A percentile compares a stretch with the other conserved stretches of the same genome.
Evolutionary conservation across 768 basidiomycete genomes (phyloP).

Genomic region (Suillus fuscotomentosus): DNA sequence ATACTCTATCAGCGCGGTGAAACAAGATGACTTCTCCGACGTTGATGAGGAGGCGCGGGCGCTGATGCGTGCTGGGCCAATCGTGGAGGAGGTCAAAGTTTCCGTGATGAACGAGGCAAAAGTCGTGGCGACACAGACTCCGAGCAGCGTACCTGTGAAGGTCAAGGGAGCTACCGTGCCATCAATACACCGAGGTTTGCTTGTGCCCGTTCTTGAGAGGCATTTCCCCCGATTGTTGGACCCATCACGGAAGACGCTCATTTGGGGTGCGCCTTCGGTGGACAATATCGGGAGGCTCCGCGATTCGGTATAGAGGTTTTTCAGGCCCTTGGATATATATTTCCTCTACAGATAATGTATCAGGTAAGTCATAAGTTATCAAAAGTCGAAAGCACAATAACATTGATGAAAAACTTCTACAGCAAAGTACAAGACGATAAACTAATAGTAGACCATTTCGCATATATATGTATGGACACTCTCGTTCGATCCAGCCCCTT

Average conservation of each 20-base stretch:
- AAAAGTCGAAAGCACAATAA: background rate
- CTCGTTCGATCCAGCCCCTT: slow-evolving; percentile 7
- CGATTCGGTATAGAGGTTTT: slow-evolving; percentile 15
- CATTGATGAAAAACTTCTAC: background rate
- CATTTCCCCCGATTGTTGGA: slow-evolving; percentile 55
- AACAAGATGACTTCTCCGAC: slow-evolving; percentile 90
- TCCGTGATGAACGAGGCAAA: slow-evolving; percentile 21
- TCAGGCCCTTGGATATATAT: background rate
- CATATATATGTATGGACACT: slow-evolving; percentile 1
- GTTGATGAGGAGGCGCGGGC: slow-evolving; percentile 75
- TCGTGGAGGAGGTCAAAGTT: slow-evolving; percentile 31
- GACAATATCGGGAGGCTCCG: slow-evolving; percentile 55
- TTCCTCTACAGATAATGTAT: background rate
- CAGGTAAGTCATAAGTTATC: background rate
- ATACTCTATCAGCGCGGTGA: slow-evolving; percentile 93
- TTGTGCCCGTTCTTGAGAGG: slow-evolving; percentile 41
- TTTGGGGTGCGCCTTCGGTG: slow-evolving; percentile 73
- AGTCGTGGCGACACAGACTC: slow-evolving; percentile 9
- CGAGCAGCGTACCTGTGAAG: background rate
- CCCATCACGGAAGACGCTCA: slow-evolving; percentile 58
- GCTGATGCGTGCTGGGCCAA: slow-evolving; percentile 36
- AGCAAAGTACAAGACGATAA: background rate
- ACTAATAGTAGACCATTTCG: slow-evolving; percentile 7
- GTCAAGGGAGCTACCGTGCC: background rate
- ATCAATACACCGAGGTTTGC: slow-evolving; percentile 39